Evolutionary conservation across 257 asterid genomes (phyloP).

Genomic region (Agastache rugosa): DNA sequence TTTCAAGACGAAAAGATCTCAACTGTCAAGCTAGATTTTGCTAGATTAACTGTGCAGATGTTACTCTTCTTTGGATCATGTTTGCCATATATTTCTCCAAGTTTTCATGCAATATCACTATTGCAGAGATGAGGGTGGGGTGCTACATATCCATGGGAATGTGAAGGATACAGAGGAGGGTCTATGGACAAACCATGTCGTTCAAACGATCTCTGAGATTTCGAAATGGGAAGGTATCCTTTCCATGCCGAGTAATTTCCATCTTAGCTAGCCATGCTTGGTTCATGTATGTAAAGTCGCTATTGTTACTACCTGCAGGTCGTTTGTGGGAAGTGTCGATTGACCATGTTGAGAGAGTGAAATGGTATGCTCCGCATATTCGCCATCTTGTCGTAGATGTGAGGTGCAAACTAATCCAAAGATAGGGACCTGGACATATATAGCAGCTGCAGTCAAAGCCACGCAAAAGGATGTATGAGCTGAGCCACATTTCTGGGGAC

Average conservation of each 20-base stretch:
- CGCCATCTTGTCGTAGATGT: conserved; percentile 92
- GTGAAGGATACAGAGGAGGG: conserved; percentile 85
- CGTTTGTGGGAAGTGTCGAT: conserved; percentile 69
- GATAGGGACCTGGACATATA: neutral
- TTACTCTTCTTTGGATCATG: neutral
- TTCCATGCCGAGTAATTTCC: neutral
- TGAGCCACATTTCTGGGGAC: too few species aligned
- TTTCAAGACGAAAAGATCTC: conserved; percentile 6
- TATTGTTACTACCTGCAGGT: conserved; percentile 50
- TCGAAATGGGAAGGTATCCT: conserved; percentile 66
- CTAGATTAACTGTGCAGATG: neutral
- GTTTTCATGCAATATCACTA: neutral
- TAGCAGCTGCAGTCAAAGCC: neutral
- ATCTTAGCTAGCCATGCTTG: neutral
- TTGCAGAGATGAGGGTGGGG: conserved; percentile 83
- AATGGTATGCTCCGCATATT: conserved; percentile 94
- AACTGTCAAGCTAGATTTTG: neutral
- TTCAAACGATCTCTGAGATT: conserved; percentile 59
- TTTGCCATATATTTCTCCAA: conserved; percentile 9
- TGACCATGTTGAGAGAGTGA: conserved; percentile 83
- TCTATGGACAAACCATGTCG: conserved; percentile 62
- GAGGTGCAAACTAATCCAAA: conserved; percentile 52
- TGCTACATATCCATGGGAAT: conserved; percentile 80
- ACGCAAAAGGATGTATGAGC: too few species aligned
- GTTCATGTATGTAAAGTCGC: neutral